Evolutionary conservation across 257 asterid species (phyloP).

Genomic region (Solanum stenotomum): DNA sequence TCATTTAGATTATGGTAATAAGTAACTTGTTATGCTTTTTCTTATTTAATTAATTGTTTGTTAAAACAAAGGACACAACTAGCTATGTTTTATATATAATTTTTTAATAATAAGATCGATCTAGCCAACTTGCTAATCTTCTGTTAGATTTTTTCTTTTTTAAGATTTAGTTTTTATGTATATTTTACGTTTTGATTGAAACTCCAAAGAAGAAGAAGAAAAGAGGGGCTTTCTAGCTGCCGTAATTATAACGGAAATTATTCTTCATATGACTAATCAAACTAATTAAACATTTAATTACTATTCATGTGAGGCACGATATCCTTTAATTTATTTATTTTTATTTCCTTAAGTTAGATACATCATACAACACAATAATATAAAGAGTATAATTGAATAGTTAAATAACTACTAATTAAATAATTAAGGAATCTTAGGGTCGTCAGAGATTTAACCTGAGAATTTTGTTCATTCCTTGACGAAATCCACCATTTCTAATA

Average conservation of each 20-base stretch:
- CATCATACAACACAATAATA: neutral
- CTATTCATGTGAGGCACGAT: neutral
- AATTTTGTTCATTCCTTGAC: neutral
- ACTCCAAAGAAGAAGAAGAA: neutral
- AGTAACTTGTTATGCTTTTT: neutral
- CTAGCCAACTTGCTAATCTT: neutral
- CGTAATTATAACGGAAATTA: conserved; percentile 2
- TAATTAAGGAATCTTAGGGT: neutral
- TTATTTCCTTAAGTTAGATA: neutral
- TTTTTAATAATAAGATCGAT: neutral
- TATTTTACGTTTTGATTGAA: neutral
- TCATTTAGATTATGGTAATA: neutral
- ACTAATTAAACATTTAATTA: neutral
- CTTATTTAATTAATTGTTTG: neutral
- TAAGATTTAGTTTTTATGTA: neutral
- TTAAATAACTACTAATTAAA: neutral
- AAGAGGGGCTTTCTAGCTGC: neutral
- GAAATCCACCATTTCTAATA: neutral
- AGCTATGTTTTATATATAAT: neutral
- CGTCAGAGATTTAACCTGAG: neutral
- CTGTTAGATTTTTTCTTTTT: neutral
- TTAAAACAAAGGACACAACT: neutral
- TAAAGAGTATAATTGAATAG: neutral
- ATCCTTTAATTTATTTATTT: neutral
- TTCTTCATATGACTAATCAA: conserved; percentile 3